A percentile compares a stretch with the other conserved stretches of the same genome.
Evolutionary conservation across 75 land plant species (phyloP).

Genomic region (Selaginella moellendorffii): DNA sequence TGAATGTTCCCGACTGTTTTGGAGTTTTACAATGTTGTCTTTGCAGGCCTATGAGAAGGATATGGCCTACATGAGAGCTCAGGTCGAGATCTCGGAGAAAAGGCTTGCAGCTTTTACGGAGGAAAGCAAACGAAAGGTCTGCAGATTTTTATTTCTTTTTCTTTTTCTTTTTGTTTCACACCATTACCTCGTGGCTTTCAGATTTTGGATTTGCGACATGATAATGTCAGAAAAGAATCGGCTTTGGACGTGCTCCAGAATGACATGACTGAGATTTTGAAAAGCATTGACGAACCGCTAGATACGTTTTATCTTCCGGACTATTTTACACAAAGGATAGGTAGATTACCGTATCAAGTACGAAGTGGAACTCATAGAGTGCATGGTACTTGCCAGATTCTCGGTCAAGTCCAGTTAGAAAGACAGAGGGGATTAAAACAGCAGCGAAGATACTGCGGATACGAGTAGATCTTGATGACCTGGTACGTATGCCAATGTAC

Average conservation of each 20-base stretch:
- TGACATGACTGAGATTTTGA: conserved; percentile 3
- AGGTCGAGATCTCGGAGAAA: neutral
- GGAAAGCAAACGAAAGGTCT: neutral
- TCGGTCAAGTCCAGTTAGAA: no score
- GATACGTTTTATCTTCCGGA: conserved; percentile 10
- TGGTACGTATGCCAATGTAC: conserved; percentile 5
- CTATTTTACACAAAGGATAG: conserved; percentile 1
- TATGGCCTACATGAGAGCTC: neutral
- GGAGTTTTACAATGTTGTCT: no score
- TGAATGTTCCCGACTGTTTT: no score
- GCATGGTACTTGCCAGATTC: neutral
- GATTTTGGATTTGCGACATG: neutral
- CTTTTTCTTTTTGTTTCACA: no score
- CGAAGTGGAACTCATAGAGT: neutral
- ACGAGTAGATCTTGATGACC: conserved; percentile 1
- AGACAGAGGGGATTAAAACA: neutral
- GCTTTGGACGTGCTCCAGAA: conserved; percentile 4
- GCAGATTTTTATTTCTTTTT: neutral
- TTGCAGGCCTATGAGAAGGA: neutral
- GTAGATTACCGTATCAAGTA: neutral
- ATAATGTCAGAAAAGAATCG: neutral
- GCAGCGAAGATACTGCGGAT: conserved; percentile 10
- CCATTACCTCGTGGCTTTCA: no score
- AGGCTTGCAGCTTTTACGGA: neutral
- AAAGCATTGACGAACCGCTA: conserved; percentile 16